These are phyloP conservation scores for Jackrogersella minutella DNA, from an alignment of 495 filamentous ascomycete species.

Conservation along the genomic window DNA sequence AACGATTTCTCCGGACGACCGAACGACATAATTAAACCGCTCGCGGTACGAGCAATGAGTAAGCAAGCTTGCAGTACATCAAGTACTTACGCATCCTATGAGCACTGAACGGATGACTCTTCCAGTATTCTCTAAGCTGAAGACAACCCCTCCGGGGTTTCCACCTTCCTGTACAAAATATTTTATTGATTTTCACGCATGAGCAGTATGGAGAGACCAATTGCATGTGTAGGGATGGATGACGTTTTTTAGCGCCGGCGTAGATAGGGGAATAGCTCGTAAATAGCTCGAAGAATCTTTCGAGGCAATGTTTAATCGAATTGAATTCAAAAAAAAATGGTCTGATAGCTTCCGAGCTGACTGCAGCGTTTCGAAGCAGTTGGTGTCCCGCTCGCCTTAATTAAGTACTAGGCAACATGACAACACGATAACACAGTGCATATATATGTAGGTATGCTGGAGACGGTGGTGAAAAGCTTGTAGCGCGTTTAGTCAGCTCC, in stretches of 20 bases:
- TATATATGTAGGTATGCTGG: slow-evolving; percentile 1
- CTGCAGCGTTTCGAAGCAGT: slow-evolving; percentile 6
- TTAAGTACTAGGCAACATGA: not conserved
- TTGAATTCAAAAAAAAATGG: slow-evolving; percentile 12
- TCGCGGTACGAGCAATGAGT: slow-evolving; percentile 12
- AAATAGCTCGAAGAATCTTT: slow-evolving; percentile 41
- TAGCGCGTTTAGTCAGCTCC: slow-evolving; percentile 21
- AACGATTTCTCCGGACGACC: slow-evolving; percentile 1
- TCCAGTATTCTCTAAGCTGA: slow-evolving; percentile 13
- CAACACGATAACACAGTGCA: slow-evolving; percentile 4
- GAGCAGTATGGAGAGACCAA: slow-evolving; percentile 26
- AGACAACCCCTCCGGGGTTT: slow-evolving; percentile 10
- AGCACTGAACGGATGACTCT: slow-evolving; percentile 15
- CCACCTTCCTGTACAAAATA: slow-evolving; percentile 30
- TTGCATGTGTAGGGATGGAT: slow-evolving; percentile 36
- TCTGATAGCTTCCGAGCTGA: slow-evolving; percentile 2
- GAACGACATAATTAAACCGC: not conserved
- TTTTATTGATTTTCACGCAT: slow-evolving; percentile 35
- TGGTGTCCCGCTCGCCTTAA: not conserved
- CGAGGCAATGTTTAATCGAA: slow-evolving; percentile 41
- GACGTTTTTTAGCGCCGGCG: slow-evolving; percentile 41
- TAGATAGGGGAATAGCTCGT: slow-evolving; percentile 36
- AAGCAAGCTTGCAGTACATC: slow-evolving; percentile 23
- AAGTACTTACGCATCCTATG: slow-evolving; percentile 9
- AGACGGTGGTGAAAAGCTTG: not conserved